A percentile compares a stretch with the other conserved stretches of the same genome.
Conservation (phyloP, 2,329 filamentous ascomycete species). For the Raffaelea ambrosiae region DNA sequence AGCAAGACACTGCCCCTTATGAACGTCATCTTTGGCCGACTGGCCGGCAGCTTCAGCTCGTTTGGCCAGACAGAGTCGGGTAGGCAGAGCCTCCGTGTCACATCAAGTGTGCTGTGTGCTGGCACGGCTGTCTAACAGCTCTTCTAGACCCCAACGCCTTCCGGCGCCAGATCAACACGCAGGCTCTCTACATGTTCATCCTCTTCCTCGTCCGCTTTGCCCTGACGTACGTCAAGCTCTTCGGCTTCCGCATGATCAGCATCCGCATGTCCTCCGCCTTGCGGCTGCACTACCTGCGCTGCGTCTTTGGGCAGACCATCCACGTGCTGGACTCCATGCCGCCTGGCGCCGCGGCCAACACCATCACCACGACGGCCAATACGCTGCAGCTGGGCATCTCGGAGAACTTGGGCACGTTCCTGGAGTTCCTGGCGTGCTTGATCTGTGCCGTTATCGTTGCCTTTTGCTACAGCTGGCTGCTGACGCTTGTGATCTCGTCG, state of each 20-base stretch:
- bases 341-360: constrained; percentile 50
- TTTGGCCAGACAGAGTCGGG: constrained; percentile 14
- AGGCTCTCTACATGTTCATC: constrained; percentile 58
- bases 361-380: constrained; percentile 57
- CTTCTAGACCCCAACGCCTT: constrained; percentile 33
- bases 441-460: constrained; percentile 45
- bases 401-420: constrained; percentile 50
- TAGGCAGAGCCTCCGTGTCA: background rate
- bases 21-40: constrained; percentile 49
- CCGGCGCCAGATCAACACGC: constrained; percentile 28
- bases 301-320: constrained; percentile 57
- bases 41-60: constrained; percentile 39
- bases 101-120: background rate
- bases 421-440: constrained; percentile 47
- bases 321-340: constrained; percentile 60
- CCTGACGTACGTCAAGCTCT: constrained; percentile 48
- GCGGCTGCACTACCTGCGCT: constrained; percentile 55
- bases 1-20: constrained; percentile 46
- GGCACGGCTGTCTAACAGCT: background rate
- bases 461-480: constrained; percentile 48
- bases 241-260: constrained; percentile 53
- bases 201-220: constrained; percentile 60
- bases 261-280: constrained; percentile 53
- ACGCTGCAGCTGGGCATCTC: constrained; percentile 57
- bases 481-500: constrained; percentile 50